Evolutionary conservation across 306 rosid species (phyloP).

Genomic region (Begonia loranthoides): DNA sequence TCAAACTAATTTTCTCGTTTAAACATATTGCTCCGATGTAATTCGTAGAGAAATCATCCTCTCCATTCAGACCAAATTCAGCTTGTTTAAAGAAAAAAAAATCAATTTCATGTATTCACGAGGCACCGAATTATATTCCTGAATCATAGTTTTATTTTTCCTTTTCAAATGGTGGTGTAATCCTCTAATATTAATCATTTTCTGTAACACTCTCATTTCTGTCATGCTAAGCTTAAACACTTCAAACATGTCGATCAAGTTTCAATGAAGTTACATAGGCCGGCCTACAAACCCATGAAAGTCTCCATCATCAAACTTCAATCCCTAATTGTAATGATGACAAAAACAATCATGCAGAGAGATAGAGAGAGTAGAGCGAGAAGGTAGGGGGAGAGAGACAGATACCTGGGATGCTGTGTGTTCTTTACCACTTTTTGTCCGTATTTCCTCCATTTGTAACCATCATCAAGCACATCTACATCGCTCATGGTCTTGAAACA

Average conservation of each 20-base stretch:
- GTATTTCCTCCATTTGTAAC: conserved; percentile 98
- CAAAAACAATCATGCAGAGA: conserved; percentile 26
- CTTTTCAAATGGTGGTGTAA: no score
- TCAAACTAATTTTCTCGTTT: not conserved
- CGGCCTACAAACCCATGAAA: no score
- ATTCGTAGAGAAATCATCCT: no score
- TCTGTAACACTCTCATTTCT: not conserved
- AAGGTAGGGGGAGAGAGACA: conserved; percentile 13
- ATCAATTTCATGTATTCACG: no score
- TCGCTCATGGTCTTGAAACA: conserved; percentile 97
- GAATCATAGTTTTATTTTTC: no score
- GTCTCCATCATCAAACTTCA: not conserved
- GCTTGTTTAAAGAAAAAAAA: no score
- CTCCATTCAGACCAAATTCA: no score
- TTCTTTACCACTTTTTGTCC: conserved; percentile 99
- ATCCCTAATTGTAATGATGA: conserved; percentile 13
- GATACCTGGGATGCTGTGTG: conserved; percentile 93
- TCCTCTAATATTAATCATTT: not conserved
- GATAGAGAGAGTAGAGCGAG: conserved; percentile 21
- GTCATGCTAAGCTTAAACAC: no score
- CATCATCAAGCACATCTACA: conserved; percentile 95
- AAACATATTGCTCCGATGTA: not conserved
- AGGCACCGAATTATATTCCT: no score
- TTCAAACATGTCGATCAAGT: no score
- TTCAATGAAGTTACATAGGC: no score